These are phyloP conservation scores for Cyanidiococcus yangmingshanensis DNA, from an alignment of 23 red algal species.

Conservation along the genomic window DNA sequence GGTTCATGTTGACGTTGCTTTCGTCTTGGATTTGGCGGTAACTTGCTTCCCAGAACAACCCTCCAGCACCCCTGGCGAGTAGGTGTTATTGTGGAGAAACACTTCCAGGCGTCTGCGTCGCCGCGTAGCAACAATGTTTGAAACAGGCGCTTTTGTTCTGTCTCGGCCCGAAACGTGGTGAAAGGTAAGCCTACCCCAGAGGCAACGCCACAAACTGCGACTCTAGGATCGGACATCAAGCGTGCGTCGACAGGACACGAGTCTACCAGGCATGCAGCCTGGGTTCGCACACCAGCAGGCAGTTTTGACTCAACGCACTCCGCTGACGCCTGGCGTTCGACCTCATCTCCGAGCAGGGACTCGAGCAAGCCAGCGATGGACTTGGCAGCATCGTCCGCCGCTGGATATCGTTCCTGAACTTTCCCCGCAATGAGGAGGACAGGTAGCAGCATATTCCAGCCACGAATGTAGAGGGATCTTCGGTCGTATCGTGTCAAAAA, in stretches of 20 bases:
- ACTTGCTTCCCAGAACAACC: neutral
- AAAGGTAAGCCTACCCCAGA: neutral
- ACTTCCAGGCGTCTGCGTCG: neutral
- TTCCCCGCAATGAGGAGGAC: constrained; percentile 6
- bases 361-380: neutral
- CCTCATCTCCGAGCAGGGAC: neutral
- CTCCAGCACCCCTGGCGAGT: neutral
- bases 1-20: neutral
- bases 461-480: neutral
- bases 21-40: neutral
- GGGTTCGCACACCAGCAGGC: neutral
- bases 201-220: neutral
- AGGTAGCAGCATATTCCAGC: neutral
- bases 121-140: neutral
- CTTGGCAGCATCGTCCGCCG: neutral
- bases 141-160: neutral
- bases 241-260: neutral
- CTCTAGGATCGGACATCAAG: neutral
- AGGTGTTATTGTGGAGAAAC: constrained; percentile 7
- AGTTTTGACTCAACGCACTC: neutral
- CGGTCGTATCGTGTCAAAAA: neutral
- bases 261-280: neutral
- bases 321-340: neutral
- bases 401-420: neutral
- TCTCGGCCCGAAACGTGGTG: no score